These are phyloP conservation scores for Tetrahymena malaccensis DNA, from an alignment of 73 alveolate species.

Conservation along the genomic window DNA sequence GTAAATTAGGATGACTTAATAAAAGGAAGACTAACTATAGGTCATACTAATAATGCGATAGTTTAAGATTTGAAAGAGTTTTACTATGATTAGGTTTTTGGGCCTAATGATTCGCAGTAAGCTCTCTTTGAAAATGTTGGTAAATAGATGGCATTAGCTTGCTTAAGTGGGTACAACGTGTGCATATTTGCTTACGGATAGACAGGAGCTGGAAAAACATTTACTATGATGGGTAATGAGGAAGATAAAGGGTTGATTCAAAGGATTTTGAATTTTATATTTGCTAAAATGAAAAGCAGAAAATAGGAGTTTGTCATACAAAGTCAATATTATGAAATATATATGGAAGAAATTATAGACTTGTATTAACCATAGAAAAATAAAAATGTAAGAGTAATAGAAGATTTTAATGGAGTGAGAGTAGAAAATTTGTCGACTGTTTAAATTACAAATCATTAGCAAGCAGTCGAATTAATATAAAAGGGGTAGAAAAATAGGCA, in stretches of 20 bases:
- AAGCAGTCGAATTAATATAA: slow-evolving; percentile 60
- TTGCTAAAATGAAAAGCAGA: slow-evolving; percentile 80
- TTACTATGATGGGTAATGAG: slow-evolving; percentile 95
- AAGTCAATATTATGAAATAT: slow-evolving; percentile 66
- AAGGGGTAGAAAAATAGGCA: slow-evolving; percentile 32
- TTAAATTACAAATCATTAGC: slow-evolving; percentile 34
- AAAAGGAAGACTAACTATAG: background rate
- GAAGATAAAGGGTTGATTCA: slow-evolving; percentile 98
- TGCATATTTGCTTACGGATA: slow-evolving; percentile 86
- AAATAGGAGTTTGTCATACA: slow-evolving; percentile 74
- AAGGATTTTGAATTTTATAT: slow-evolving; percentile 82
- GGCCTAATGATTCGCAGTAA: slow-evolving; percentile 56
- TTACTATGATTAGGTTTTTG: slow-evolving; percentile 58
- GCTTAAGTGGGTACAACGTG: slow-evolving; percentile 73
- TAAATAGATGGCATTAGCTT: slow-evolving; percentile 59
- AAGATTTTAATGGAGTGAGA: slow-evolving; percentile 65
- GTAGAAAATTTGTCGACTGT: slow-evolving; percentile 77
- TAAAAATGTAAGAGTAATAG: slow-evolving; percentile 42
- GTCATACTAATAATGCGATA: background rate
- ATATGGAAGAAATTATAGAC: slow-evolving; percentile 80
- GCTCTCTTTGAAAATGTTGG: slow-evolving; percentile 66
- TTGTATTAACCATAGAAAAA: slow-evolving; percentile 40
- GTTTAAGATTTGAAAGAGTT: slow-evolving; percentile 5
- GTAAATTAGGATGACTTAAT: background rate
- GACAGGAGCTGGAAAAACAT: slow-evolving; percentile 89